Evolutionary conservation across 2,329 filamentous ascomycete species (phyloP).

Genomic region (Fusarium incarnatum): DNA sequence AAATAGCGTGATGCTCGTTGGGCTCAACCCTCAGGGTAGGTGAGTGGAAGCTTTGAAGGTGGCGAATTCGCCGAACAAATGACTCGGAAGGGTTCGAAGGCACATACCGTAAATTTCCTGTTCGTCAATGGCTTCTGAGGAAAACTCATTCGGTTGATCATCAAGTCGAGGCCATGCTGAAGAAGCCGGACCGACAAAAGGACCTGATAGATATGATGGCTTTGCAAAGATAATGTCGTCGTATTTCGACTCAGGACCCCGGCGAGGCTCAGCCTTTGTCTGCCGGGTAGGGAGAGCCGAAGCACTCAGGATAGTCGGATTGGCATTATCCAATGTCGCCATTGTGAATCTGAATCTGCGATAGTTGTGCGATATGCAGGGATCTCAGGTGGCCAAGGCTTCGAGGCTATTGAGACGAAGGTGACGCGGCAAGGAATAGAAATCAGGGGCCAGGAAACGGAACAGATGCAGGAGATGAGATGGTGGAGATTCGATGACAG

Average conservation of each 20-base stretch:
- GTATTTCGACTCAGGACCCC: conserved; percentile 61
- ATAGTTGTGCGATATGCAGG: conserved; percentile 24
- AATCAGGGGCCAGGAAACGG: conserved; percentile 1
- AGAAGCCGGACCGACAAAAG: conserved; percentile 54
- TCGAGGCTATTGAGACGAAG: conserved; percentile 18
- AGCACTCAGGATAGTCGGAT: conserved; percentile 90
- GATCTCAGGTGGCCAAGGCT: conserved; percentile 24
- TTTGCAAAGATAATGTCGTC: conserved; percentile 60
- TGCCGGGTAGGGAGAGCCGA: conserved; percentile 88
- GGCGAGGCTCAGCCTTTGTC: conserved; percentile 60
- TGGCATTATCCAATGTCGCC: conserved; percentile 75
- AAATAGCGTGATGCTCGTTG: background rate
- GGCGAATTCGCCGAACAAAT: conserved; percentile 21
- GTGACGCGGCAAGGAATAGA: conserved; percentile 16
- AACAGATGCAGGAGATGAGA: conserved; percentile 26
- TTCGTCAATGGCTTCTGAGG: conserved; percentile 88
- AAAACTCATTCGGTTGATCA: conserved; percentile 67
- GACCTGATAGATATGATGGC: conserved; percentile 57
- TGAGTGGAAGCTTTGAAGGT: conserved; percentile 1
- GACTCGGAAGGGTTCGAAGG: conserved; percentile 2
- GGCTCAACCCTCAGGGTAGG: background rate
- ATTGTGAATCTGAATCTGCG: conserved; percentile 26
- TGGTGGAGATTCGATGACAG: conserved; percentile 37
- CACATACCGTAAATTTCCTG: conserved; percentile 91
- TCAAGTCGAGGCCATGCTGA: conserved; percentile 50